phyloP scores from a whole-genome alignment of 148 eudicot genomes.

The Camellia lanceoleosa region DNA sequence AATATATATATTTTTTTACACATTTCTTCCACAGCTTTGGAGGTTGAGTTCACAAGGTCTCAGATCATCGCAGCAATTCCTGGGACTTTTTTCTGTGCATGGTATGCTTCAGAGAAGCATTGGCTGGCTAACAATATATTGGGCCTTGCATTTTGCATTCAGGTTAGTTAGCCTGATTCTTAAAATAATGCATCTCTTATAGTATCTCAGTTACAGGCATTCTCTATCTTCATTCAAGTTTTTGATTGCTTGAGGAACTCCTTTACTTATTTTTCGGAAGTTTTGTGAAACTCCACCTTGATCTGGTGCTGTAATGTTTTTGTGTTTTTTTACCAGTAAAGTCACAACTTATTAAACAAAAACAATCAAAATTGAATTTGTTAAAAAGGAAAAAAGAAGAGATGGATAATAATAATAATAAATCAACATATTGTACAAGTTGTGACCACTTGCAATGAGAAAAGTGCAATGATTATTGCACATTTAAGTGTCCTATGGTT shows the following conservation, averaged over 20 bases:
- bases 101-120: conserved; percentile 95
- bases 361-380: too few species aligned
- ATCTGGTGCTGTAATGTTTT: neutral
- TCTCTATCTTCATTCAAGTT: neutral
- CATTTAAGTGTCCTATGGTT: too few species aligned
- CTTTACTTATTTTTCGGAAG: neutral
- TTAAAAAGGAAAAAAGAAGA: too few species aligned
- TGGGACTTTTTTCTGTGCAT: conserved; percentile 81
- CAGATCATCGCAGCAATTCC: conserved; percentile 87
- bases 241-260: neutral
- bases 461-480: too few species aligned
- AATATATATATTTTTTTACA: conserved; percentile 19
- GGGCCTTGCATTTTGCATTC: conserved; percentile 93
- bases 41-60: conserved; percentile 86
- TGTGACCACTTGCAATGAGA: too few species aligned
- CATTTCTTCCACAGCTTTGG: conserved; percentile 61
- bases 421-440: too few species aligned
- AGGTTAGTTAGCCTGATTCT: conserved; percentile 41
- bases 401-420: too few species aligned
- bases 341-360: too few species aligned
- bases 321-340: too few species aligned
- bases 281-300: neutral
- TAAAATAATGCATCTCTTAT: conserved; percentile 4
- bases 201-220: neutral
- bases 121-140: conserved; percentile 90